Percentiles rank a stretch among this genome's conserved stretches.
These are phyloP conservation scores for Arachis hypogaea DNA, from an alignment of 306 rosid genomes.

Conservation along the genomic window DNA sequence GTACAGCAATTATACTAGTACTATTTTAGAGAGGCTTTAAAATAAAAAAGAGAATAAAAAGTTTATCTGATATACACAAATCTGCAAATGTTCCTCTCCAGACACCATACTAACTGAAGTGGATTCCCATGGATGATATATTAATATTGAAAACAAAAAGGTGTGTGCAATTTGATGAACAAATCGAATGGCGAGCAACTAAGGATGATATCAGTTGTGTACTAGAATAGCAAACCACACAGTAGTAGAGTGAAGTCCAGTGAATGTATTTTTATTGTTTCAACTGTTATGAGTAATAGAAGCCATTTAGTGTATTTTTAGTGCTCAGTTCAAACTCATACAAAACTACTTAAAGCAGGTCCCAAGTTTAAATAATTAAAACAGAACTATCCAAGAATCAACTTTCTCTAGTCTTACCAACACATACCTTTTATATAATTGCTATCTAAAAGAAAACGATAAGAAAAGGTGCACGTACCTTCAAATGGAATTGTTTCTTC, in stretches of 20 bases:
- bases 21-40: not conserved
- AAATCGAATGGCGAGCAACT: conserved; percentile 28
- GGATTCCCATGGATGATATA: conserved; percentile 17
- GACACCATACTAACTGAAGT: not conserved
- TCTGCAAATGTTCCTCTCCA: conserved; percentile 16
- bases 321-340: not conserved
- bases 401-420: conserved; percentile 1
- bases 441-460: not conserved
- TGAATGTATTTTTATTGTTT: not conserved
- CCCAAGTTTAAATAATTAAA: conserved; percentile 1
- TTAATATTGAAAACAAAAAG: conserved; percentile 31
- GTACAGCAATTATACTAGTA: conserved; percentile 13
- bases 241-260: not conserved
- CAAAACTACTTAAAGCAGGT: conserved; percentile 16
- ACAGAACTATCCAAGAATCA: not conserved
- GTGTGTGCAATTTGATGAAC: not conserved
- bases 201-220: not conserved
- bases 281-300: not conserved
- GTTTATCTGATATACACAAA: conserved; percentile 1
- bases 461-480: conserved; percentile 49
- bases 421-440: not conserved
- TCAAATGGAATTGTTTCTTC: conserved; percentile 64
- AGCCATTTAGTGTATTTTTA: not conserved
- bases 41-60: too few species aligned
- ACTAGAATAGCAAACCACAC: conserved; percentile 12